These are phyloP conservation scores for Picochlorum sp. DNA, from an alignment of 139 green algal genomes.

Conservation along the genomic window DNA sequence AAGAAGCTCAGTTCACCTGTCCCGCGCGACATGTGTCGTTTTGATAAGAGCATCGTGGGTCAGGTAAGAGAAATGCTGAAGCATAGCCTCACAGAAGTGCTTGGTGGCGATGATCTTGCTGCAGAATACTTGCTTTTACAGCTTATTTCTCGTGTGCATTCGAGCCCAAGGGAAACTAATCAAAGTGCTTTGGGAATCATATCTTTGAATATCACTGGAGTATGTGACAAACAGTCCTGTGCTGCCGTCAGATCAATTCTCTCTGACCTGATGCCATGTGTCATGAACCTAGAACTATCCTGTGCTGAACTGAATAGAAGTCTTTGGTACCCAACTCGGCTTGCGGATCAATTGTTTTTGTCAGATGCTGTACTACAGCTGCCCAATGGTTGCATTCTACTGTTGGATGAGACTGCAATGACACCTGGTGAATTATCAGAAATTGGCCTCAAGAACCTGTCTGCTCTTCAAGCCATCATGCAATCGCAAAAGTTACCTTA, in stretches of 20 bases:
- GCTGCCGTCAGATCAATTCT: constrained; percentile 12
- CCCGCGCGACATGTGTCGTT: not conserved
- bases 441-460: constrained; percentile 43
- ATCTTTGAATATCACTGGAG: constrained; percentile 30
- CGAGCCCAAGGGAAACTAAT: not conserved
- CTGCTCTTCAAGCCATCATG: constrained; percentile 40
- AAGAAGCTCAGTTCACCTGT: not conserved
- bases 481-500: constrained; percentile 44
- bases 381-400: constrained; percentile 38
- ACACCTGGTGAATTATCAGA: constrained; percentile 40
- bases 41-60: not conserved
- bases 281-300: constrained; percentile 19
- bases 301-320: constrained; percentile 29
- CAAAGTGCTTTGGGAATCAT: constrained; percentile 22
- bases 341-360: constrained; percentile 19
- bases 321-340: constrained; percentile 21
- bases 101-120: constrained; percentile 59
- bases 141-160: constrained; percentile 9
- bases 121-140: constrained; percentile 68
- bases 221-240: not conserved
- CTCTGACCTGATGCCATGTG: constrained; percentile 16
- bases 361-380: constrained; percentile 44
- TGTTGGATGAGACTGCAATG: constrained; percentile 68
- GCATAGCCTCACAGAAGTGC: constrained; percentile 25
- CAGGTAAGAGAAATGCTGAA: constrained; percentile 2